Conservation (phyloP, 768 basidiomycete species). For the Naganishia kalamii region DNA sequence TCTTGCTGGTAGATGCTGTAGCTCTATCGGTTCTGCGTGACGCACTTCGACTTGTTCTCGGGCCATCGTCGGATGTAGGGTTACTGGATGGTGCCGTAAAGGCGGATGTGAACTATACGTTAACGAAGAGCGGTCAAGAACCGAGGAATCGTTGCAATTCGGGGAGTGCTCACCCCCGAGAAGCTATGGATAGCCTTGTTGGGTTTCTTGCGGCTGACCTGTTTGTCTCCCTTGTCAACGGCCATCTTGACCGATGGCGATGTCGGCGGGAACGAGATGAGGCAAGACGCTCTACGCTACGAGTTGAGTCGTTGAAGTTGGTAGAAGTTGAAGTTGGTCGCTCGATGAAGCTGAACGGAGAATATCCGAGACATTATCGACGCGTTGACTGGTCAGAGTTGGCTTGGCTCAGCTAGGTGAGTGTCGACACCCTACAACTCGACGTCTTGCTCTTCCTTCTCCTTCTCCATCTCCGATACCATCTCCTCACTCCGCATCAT, state of each 20-base stretch:
- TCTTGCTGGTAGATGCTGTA: no score
- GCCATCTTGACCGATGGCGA: no score
- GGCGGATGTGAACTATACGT: not conserved
- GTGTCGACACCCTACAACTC: no score
- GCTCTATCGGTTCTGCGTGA: not conserved
- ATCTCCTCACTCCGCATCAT: not conserved
- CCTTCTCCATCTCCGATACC: conserved; percentile 25
- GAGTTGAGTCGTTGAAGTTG: no score
- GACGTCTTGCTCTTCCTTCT: not conserved
- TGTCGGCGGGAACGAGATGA: no score
- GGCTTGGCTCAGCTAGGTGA: no score
- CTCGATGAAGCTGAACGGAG: no score
- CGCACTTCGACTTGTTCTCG: not conserved
- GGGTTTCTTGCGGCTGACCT: not conserved
- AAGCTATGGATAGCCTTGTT: not conserved
- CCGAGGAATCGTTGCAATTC: not conserved
- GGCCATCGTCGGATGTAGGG: not conserved
- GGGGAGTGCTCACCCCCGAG: not conserved
- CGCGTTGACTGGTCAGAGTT: no score
- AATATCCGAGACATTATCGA: no score
- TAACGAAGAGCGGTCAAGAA: not conserved
- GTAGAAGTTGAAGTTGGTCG: no score
- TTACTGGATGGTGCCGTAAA: not conserved
- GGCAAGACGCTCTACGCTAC: no score
- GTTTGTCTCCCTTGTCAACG: not conserved